phyloP scores from a whole-genome alignment of 306 rosid genomes.

The Vigna angularis region DNA sequence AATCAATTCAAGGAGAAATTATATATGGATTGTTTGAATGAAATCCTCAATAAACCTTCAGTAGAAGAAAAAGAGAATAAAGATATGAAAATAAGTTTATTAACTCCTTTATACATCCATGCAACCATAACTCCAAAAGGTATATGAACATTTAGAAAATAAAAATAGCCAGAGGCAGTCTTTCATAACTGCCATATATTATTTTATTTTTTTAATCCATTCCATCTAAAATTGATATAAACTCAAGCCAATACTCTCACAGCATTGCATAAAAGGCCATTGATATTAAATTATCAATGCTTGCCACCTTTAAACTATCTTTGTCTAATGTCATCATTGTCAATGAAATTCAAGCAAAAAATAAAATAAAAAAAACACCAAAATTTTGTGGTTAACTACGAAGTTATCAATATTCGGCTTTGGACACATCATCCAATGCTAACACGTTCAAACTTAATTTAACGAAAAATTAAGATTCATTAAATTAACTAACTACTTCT shows the following conservation, averaged over 20 bases:
- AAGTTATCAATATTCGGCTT: neutral
- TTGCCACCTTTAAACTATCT: neutral
- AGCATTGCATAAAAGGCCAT: neutral
- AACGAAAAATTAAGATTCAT: neutral
- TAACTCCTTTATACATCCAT: no score
- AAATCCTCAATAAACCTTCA: no score
- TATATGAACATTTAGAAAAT: no score
- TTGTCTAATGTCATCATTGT: conserved; percentile 9
- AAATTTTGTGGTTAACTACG: neutral
- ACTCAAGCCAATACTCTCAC: neutral
- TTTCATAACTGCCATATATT: no score
- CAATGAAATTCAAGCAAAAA: neutral
- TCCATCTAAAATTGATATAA: neutral
- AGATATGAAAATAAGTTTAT: no score
- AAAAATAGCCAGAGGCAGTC: no score
- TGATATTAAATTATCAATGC: neutral
- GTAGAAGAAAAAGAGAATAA: no score
- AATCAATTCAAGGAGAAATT: no score
- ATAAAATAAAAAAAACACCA: neutral
- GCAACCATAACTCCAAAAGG: no score
- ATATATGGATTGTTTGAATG: no score
- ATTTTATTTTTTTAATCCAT: neutral
- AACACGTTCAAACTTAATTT: neutral
- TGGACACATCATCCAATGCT: neutral
- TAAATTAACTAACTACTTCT: neutral